Conservation (phyloP, 352 stramenopile genomes). For the Phytopythium sindhum region DNA sequence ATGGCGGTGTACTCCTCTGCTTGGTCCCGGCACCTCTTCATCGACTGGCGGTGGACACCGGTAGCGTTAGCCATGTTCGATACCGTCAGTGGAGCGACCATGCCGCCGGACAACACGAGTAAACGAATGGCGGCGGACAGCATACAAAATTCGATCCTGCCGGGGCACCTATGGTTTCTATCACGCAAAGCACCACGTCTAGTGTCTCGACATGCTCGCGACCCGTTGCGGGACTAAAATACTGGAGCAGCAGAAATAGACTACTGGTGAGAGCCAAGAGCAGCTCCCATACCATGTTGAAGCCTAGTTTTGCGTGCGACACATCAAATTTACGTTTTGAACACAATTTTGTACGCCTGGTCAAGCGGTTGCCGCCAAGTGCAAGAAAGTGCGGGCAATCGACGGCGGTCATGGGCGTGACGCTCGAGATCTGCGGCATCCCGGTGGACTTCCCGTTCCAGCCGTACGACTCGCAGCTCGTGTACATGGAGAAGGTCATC, state of each 20-base stretch:
- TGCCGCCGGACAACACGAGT: not conserved
- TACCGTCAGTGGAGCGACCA: not conserved
- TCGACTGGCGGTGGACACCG: not conserved
- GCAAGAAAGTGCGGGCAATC: not conserved
- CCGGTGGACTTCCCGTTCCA: constrained; percentile 96
- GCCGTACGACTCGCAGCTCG: constrained; percentile 95
- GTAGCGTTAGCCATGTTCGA: no score
- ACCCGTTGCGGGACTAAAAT: no score
- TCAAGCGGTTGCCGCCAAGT: not conserved
- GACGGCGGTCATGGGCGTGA: constrained; percentile 40
- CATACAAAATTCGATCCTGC: no score
- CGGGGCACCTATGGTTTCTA: no score
- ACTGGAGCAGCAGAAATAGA: no score
- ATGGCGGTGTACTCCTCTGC: constrained; percentile 2
- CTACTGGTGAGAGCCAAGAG: no score
- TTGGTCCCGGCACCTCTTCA: not conserved
- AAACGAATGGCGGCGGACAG: no score
- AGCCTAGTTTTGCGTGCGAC: not conserved
- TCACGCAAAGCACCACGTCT: no score
- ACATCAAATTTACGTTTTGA: not conserved
- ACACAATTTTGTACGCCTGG: not conserved
- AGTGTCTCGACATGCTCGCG: no score
- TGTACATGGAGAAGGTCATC: constrained; percentile 97
- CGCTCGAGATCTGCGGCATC: constrained; percentile 84
- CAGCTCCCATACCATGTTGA: no score